These are phyloP conservation scores for Neurospora sp. DNA, from an alignment of 495 filamentous ascomycete species.

Conservation along the genomic window DNA sequence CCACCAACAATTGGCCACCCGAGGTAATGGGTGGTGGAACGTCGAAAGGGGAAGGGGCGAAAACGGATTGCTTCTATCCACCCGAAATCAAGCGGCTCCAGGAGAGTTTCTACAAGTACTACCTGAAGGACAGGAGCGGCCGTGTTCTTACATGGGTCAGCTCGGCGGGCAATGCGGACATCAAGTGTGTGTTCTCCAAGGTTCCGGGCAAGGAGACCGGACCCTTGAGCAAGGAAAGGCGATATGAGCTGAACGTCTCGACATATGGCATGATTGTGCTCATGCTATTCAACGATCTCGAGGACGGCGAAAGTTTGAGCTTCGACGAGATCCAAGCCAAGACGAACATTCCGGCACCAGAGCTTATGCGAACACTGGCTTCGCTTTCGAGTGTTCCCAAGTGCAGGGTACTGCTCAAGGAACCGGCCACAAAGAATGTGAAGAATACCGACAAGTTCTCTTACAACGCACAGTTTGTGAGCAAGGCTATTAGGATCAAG, in stretches of 20 bases:
- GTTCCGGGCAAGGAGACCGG: conserved; percentile 52
- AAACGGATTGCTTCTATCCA: conserved; percentile 57
- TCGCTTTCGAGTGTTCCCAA: conserved; percentile 80
- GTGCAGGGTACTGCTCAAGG: conserved; percentile 70
- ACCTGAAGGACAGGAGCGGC: conserved; percentile 77
- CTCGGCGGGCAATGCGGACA: conserved; percentile 65
- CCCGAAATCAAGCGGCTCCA: conserved; percentile 64
- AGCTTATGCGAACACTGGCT: conserved; percentile 74
- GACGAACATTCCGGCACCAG: conserved; percentile 71
- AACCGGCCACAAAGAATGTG: conserved; percentile 73
- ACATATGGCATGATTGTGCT: conserved; percentile 91
- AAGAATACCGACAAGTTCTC: conserved; percentile 71
- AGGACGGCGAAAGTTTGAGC: conserved; percentile 51
- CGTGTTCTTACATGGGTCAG: conserved; percentile 75
- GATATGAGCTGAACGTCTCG: conserved; percentile 83
- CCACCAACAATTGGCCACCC: conserved; percentile 88
- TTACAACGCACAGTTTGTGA: conserved; percentile 77
- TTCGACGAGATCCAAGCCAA: conserved; percentile 77
- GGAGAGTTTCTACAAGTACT: conserved; percentile 83
- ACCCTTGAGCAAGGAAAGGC: conserved; percentile 53
- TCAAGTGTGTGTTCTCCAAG: conserved; percentile 69
- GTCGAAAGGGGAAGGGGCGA: conserved; percentile 37
- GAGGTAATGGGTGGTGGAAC: conserved; percentile 59
- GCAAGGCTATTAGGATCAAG: conserved; percentile 77
- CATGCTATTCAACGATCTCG: conserved; percentile 76